Conservation (phyloP, 2,329 filamentous ascomycete genomes). For the Aspergillus novofumigatus region DNA sequence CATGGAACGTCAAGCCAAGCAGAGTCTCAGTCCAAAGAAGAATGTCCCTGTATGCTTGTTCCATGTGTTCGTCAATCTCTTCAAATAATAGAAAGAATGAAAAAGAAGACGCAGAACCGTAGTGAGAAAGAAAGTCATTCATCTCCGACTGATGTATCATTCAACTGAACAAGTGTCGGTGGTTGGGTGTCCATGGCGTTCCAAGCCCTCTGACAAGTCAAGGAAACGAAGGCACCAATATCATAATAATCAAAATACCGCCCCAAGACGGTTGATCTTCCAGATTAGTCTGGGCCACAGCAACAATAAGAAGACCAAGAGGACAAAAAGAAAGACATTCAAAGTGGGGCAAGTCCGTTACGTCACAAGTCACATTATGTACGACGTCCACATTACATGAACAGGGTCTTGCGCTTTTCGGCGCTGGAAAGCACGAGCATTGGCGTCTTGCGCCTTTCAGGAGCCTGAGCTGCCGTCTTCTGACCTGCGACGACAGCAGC, state of each 20-base stretch:
- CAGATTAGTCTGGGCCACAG: not conserved
- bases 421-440: conserved; percentile 83
- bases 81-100: not conserved
- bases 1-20: not conserved
- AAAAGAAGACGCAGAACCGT: not conserved
- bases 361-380: conserved; percentile 34
- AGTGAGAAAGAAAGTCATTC: not conserved
- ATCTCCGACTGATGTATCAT: not conserved
- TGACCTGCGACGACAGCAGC: conserved; percentile 45
- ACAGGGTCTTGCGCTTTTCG: conserved; percentile 80
- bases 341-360: conserved; percentile 18
- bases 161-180: not conserved
- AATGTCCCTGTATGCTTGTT: not conserved
- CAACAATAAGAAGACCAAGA: conserved; percentile 1
- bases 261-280: not conserved
- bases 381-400: conserved; percentile 47
- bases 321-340: conserved; percentile 23
- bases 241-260: not conserved
- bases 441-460: conserved; percentile 71
- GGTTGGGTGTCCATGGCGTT: not conserved
- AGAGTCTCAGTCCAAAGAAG: not conserved
- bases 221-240: not conserved
- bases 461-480: conserved; percentile 53
- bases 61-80: not conserved
- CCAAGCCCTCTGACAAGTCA: not conserved